phyloP scores from a whole-genome alignment of 768 basidiomycete genomes.

The Calocybe gangraenosa region DNA sequence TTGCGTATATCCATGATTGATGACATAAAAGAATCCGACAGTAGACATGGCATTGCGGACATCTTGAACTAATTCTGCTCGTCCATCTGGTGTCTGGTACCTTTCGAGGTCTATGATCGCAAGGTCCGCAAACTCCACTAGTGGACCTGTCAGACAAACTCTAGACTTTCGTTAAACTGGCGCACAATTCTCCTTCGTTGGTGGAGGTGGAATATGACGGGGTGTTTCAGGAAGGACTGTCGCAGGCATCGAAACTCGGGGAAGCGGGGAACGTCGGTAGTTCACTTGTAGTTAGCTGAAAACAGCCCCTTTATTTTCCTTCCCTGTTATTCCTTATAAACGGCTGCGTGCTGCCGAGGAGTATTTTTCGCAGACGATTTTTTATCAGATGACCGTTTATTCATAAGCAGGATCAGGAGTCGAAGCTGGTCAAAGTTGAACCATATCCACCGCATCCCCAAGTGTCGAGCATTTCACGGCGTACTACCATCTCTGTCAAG shows the following conservation, averaged over 20 bases:
- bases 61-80: constrained; percentile 32
- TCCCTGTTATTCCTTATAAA: not conserved
- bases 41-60: constrained; percentile 42
- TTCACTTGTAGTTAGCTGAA: not conserved
- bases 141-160: not conserved
- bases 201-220: constrained; percentile 26
- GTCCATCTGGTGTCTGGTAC: constrained; percentile 32
- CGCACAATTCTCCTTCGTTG: constrained; percentile 14
- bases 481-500: no score
- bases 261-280: not conserved
- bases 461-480: no score
- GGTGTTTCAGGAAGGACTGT: constrained; percentile 27
- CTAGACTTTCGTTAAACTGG: not conserved
- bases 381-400: not conserved
- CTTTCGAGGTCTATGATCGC: constrained; percentile 48
- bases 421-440: not conserved
- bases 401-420: not conserved
- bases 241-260: constrained; percentile 23
- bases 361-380: not conserved
- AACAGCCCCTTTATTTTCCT: not conserved
- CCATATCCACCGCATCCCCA: not conserved
- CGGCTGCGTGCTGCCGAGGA: not conserved
- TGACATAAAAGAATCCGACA: constrained; percentile 42
- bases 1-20: constrained; percentile 43
- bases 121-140: constrained; percentile 44